Evolutionary conservation across 2,329 filamentous ascomycete species (phyloP).

Genomic region (Colletotrichum cordylinicola): DNA sequence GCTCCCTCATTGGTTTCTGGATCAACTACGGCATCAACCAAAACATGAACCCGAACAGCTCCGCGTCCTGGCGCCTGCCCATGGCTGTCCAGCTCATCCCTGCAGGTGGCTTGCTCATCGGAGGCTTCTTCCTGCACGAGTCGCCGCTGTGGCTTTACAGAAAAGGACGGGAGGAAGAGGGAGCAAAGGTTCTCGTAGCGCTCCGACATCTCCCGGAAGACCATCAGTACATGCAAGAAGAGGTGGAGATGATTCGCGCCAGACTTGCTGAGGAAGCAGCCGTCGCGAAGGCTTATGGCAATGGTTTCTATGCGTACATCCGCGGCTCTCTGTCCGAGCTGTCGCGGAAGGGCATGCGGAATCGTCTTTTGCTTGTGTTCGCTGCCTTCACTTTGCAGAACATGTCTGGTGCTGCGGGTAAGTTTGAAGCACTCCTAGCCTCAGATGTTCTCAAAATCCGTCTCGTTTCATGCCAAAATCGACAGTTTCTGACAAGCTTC

Average conservation of each 20-base stretch:
- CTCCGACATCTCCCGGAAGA: conserved; percentile 50
- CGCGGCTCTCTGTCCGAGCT: conserved; percentile 39
- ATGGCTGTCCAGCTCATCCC: conserved; percentile 54
- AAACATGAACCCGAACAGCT: conserved; percentile 36
- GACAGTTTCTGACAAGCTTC: conserved; percentile 5
- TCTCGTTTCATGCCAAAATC: neutral
- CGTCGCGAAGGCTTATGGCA: conserved; percentile 36
- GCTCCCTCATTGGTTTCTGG: conserved; percentile 57
- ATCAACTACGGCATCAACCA: conserved; percentile 50
- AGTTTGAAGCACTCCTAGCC: neutral
- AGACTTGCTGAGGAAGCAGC: conserved; percentile 38
- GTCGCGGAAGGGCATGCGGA: conserved; percentile 44
- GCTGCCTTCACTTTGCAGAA: conserved; percentile 44
- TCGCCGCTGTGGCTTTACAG: conserved; percentile 27
- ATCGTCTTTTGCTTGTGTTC: conserved; percentile 42
- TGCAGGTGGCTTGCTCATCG: conserved; percentile 44
- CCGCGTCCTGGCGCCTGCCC: conserved; percentile 52
- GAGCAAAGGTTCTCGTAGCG: conserved; percentile 41
- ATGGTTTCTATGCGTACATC: conserved; percentile 37
- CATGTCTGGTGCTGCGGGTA: conserved; percentile 43
- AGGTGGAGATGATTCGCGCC: conserved; percentile 50
- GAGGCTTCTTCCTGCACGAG: conserved; percentile 45
- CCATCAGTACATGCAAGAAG: conserved; percentile 49
- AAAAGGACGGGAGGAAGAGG: conserved; percentile 24
- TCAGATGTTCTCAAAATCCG: neutral